Base-by-base conservation (phyloP, 192 early-diverging fungal species). In the Chytriomyces hyalinus region DNA sequence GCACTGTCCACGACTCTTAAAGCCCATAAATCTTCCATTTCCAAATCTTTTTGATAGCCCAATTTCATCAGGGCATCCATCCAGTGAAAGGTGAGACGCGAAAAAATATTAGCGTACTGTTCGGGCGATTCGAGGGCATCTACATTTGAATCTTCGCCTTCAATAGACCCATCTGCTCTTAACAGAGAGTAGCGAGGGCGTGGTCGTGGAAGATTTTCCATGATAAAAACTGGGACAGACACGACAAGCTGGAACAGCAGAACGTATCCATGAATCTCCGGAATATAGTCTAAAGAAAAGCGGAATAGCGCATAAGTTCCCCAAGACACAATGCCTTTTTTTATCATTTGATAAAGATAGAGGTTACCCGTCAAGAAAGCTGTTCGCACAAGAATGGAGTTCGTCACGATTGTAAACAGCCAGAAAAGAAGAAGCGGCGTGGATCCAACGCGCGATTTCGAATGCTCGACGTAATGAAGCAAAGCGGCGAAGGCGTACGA, bases 71-170 rank as follows among this genome's bases (percentile, higher is more conserved):
- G 74, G 13, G 90, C 88, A 60, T 92, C 91, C 90, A 99, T 93
- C 97, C 97, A 99, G 44, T 90, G 83, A 81, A 97, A 99, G 3
- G 92, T 90, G 1, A 95, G 75, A 11, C 86, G 86, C 44, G 92
- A 93, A 74, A 96, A 96, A 22, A 98, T 88, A 78, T 93, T 93
- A 61, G 95, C 91, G 10, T 82, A 87, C 22, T 90, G 91, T 76
- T 97, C 96, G 6, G 95, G 94, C 61, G 86, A 87, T 20, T 79
- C 71, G 6, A 67, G 26, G 47, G 20, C 17, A 45, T 17, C 66
- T 22, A 64, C 63, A 17, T 78, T 77, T 74, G 44, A 22, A 6
- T 74, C 63, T 0, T 84, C 68, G 0, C 49, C 46, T 6, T 64
- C 61, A 73, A 65, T 28, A 60, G 22, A n/a, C 3, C 17, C 57